Conservation (phyloP, 208 protist species). For the Endotrypanum monterogeii region DNA sequence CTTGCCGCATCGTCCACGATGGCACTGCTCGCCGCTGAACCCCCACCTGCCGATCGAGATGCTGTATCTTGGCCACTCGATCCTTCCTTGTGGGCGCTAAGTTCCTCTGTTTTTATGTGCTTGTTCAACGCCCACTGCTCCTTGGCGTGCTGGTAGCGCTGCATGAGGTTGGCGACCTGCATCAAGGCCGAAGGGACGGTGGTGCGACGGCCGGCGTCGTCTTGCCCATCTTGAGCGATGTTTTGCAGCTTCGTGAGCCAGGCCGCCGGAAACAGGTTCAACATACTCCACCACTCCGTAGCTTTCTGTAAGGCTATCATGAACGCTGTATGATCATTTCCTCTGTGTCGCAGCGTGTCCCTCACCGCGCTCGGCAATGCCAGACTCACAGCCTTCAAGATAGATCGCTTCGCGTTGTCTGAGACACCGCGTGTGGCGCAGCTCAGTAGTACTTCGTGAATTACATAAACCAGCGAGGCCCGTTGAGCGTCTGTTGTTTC, state of each 20-base stretch:
- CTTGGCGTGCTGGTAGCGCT: constrained; percentile 71
- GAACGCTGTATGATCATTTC: constrained; percentile 37
- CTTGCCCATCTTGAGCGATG: constrained; percentile 29
- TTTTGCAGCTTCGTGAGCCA: constrained; percentile 71
- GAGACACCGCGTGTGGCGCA: constrained; percentile 64
- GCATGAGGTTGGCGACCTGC: constrained; percentile 48
- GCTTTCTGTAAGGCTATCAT: constrained; percentile 52
- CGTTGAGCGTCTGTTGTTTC: constrained; percentile 48
- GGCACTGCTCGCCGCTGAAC: constrained; percentile 10
- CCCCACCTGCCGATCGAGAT: constrained; percentile 7
- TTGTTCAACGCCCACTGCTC: constrained; percentile 49
- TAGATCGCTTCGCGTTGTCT: constrained; percentile 56
- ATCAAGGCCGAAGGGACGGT: constrained; percentile 43
- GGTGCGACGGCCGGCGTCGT: constrained; percentile 20
- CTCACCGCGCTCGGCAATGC: constrained; percentile 54
- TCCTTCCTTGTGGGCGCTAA: constrained; percentile 6
- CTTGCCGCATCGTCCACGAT: constrained; percentile 33
- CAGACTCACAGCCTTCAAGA: constrained; percentile 60
- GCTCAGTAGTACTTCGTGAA: constrained; percentile 86
- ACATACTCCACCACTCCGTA: constrained; percentile 70
- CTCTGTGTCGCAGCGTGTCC: constrained; percentile 26
- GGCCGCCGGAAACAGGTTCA: constrained; percentile 73
- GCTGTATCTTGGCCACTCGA: constrained; percentile 4
- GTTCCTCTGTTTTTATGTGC: constrained; percentile 26
- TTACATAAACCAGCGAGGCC: constrained; percentile 73